Conservation (phyloP, 2,329 filamentous ascomycete genomes). For the Nectriaceae sp. region DNA sequence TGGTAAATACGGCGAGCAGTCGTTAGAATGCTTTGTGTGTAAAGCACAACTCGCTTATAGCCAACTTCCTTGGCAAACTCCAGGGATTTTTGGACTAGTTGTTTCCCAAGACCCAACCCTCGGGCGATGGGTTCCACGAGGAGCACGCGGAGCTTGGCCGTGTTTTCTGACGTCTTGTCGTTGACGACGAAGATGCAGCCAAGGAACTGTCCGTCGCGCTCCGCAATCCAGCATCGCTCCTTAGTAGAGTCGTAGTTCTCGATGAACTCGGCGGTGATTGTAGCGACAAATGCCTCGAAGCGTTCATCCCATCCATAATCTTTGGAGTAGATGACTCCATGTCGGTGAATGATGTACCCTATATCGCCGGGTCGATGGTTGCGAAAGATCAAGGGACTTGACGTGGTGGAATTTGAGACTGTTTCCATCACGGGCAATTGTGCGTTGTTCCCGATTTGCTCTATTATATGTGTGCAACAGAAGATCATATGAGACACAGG, state of each 20-base stretch:
- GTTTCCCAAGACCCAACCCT: conserved; percentile 19
- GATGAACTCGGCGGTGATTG: conserved; percentile 27
- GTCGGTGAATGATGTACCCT: conserved; percentile 27
- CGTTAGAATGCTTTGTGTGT: conserved; percentile 18
- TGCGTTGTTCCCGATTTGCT: no score
- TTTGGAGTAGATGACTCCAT: conserved; percentile 23
- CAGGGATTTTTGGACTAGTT: conserved; percentile 16
- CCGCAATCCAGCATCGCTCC: conserved; percentile 33
- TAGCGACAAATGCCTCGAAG: conserved; percentile 25
- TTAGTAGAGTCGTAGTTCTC: conserved; percentile 18
- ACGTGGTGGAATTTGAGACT: no score
- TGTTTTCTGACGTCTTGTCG: conserved; percentile 10
- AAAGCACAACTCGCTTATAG: conserved; percentile 16
- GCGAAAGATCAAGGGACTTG: not conserved
- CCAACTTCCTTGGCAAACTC: conserved; percentile 19
- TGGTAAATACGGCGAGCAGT: conserved; percentile 21
- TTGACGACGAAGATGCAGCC: conserved; percentile 28
- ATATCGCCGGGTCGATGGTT: conserved; percentile 10
- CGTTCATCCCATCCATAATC: conserved; percentile 19
- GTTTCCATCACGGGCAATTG: no score
- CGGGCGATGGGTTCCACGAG: conserved; percentile 23
- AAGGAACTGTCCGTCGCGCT: conserved; percentile 22
- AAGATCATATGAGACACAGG: no score
- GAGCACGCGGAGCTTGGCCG: conserved; percentile 26
- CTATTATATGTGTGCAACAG: no score